Percentiles rank a stretch among this genome's conserved stretches.
Conservation (phyloP, 768 basidiomycete genomes). For the Cyclocybe aegerita region DNA sequence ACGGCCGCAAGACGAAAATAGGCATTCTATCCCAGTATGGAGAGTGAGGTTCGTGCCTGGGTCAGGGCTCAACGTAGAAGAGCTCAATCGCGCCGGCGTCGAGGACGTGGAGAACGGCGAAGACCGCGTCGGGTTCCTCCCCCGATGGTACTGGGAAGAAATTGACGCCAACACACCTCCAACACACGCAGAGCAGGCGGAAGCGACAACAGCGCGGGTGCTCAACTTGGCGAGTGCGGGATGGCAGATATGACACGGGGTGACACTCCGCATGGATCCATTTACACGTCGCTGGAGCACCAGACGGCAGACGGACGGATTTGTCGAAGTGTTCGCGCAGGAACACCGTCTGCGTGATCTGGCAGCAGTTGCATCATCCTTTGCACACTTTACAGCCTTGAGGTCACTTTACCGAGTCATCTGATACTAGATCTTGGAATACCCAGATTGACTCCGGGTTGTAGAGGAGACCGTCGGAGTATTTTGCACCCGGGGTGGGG, state of each 20-base stretch:
- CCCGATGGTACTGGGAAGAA: conserved; percentile 66
- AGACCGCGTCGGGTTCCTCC: conserved; percentile 79
- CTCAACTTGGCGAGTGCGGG: conserved; percentile 13
- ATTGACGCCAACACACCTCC: conserved; percentile 14
- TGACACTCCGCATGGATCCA: conserved; percentile 15
- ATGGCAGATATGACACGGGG: conserved; percentile 20
- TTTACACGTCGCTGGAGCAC: conserved; percentile 20
- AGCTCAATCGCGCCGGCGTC: conserved; percentile 47
- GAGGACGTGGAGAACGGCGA: conserved; percentile 64
- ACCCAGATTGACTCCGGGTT: background rate
- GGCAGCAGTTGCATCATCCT: conserved; percentile 12
- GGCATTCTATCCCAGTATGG: conserved; percentile 51
- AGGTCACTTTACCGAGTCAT: conserved; percentile 32
- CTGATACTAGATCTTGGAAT: conserved; percentile 21
- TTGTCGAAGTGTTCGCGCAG: conserved; percentile 16
- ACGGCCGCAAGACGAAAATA: conserved; percentile 14
- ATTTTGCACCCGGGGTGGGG: conserved; percentile 5
- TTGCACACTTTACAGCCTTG: conserved; percentile 15
- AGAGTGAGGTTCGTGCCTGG: conserved; percentile 65
- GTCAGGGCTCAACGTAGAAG: conserved; percentile 49
- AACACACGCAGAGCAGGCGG: conserved; percentile 1
- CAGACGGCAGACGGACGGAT: conserved; percentile 20
- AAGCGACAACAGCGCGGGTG: conserved; percentile 7
- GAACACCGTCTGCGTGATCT: conserved; percentile 14
- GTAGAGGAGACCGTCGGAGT: too few relatives aligned